Evolutionary conservation across 2,329 filamentous ascomycete genomes (phyloP), one percentile per base, ranked within the genome.

Genomic region (Diaporthe citri): DNA sequence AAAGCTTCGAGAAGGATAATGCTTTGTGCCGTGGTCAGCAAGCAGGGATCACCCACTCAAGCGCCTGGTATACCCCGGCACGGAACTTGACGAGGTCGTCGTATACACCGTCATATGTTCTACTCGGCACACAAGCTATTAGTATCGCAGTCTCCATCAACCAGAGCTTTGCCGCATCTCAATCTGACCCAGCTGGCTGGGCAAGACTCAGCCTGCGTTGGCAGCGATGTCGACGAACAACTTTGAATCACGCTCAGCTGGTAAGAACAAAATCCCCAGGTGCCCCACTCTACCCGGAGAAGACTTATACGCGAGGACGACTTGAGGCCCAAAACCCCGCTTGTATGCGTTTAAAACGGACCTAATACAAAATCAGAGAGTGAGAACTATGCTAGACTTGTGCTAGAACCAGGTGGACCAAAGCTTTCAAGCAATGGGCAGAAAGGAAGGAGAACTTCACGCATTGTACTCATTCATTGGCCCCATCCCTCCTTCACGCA

Each of bases 1-100:
- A 64, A 64, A 48, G 41, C 60, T 64, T 64, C 60, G 41, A 64
- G 41, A 48, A 48, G 60, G 39, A 20, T 41, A 62, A 31, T 48
- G n/a, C 20, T 22, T 48, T 64, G 60, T 15, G 15, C 13, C 20
- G 17, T 46, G 17, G 60, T 34, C 22, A 41, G 17, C 25, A 34
- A 34, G 41, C 60, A 64, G 60, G 60, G 60, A 8, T 64, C 25
- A 64, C 41, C 41, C 60, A 48, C 41, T 17, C 13, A 64, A 46
- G 60, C 41, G 22, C 39, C 28, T 39, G n/a, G n/a, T n/a, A 17
- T 17, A 13, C 52, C 15, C 13, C n/a, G 8, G 13, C 31, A 31
- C 6, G 15, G 31, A 36, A 22, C 22, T 41, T 3, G 34, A 25
- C 56, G 41, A n/a, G 7, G 34, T 59, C 34, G 56, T n/a, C 34